A percentile compares a stretch with the other conserved stretches of the same genome.
phyloP scores from a whole-genome alignment of 306 rosid species.

The Rosa multiflora region DNA sequence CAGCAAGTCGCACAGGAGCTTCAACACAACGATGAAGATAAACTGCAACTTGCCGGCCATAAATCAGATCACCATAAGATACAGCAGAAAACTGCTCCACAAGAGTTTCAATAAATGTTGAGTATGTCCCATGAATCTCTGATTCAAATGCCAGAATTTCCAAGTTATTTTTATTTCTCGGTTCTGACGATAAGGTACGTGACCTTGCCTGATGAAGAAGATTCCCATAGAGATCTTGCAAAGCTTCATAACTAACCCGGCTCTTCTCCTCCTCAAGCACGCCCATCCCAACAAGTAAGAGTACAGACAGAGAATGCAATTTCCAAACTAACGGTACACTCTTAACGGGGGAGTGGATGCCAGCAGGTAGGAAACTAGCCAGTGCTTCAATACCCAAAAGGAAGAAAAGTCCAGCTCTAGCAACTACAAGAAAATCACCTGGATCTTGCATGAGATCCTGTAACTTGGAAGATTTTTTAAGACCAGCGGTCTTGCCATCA shows the following conservation, averaged over 20 bases:
- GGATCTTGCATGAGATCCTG: slow-evolving; percentile 36
- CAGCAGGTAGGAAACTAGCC: slow-evolving; percentile 53
- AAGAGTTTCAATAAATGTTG: slow-evolving; percentile 72
- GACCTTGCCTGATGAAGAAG: slow-evolving; percentile 58
- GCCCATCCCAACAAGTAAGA: slow-evolving; percentile 80
- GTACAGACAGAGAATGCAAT: slow-evolving; percentile 79
- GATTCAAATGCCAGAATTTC: slow-evolving; percentile 69
- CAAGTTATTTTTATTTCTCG: slow-evolving; percentile 34
- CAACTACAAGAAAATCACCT: slow-evolving; percentile 54
- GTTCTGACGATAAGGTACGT: slow-evolving; percentile 18
- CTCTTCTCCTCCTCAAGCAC: slow-evolving; percentile 68
- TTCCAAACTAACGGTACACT: slow-evolving; percentile 83
- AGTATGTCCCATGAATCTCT: slow-evolving; percentile 72
- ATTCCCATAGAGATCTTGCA: slow-evolving; percentile 85
- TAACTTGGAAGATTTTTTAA: slow-evolving; percentile 40
- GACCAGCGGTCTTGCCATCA: slow-evolving; percentile 49
- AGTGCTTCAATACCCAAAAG: slow-evolving; percentile 82
- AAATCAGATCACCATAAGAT: slow-evolving; percentile 79
- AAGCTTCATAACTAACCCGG: slow-evolving; percentile 68
- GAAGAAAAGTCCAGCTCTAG: slow-evolving; percentile 80
- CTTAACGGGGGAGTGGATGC: slow-evolving; percentile 62
- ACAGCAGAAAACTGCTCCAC: slow-evolving; percentile 88
- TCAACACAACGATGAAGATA: slow-evolving; percentile 79
- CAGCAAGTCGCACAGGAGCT: slow-evolving; percentile 66
- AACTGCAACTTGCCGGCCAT: slow-evolving; percentile 85